Evolutionary conservation across 176 grass and related monocot genomes (phyloP), one percentile per base, ranked within the genome.

Genomic region (Carex myosuroides): DNA sequence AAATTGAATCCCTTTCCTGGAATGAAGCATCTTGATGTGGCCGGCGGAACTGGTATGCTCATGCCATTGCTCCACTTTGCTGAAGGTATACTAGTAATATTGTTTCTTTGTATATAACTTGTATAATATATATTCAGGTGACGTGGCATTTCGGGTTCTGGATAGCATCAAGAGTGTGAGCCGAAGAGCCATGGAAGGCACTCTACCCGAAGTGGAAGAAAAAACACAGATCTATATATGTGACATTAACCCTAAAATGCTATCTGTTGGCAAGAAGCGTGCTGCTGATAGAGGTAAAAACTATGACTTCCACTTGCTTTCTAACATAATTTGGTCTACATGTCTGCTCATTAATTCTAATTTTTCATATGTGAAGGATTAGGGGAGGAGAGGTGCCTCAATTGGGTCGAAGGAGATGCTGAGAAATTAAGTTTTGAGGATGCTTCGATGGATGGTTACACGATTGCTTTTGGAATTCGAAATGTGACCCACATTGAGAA

Each of bases 401-500:
- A 85, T 76, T 98, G 95, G 95, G 84, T 98, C 33, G 82, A 91
- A 70, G 95, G 91, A 86, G 92, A 98, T 88, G 92, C 92, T 81
- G 95, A 98, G 88, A 90, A 88, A 82, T 88, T 94, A 82, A 91
- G 72, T 91, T 98, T 98, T 61, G 87, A 98, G 79, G 91, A 98
- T 82, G 79, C 65, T 69, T 94, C 91, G 64, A 94, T 98, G 95
- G 92, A 98, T 93, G 92, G 87, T 39, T 98, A 98, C 85, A 94
- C 92, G 4, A 94, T 98, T 60, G 95, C 89, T 60, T 98, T 98
- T 78, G 95, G 95, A 60, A 93, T 98, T 67, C 92, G 95, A 89
- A 98, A 98, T 85, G 91, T 98, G 60, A 94, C 92, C 7, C 95
- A 93, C 74, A 94, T 98, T 87, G 92, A 98, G 84, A 98, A 98